Evolutionary conservation across 768 basidiomycete species (phyloP), one percentile per base, ranked within the genome.

Genomic region (Russula sp.): DNA sequence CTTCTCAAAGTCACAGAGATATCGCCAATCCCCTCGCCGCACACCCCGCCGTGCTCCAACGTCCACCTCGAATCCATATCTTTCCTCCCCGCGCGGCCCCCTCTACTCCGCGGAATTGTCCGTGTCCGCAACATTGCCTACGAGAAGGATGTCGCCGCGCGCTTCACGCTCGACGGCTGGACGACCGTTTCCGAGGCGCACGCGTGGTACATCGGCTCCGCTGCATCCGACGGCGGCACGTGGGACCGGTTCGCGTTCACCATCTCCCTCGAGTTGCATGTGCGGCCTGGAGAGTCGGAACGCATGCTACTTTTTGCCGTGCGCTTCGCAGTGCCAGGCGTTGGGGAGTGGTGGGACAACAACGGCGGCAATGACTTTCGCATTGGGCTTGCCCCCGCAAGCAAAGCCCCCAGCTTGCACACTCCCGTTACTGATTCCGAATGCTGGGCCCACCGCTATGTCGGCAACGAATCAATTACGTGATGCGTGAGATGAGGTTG

Each of bases 181-280:
- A 75, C 77, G 67, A 83, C 81, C 7, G 76, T 76, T 6, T 75
- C 73, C 29, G 81, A 83, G 65, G 77, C 79, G 10, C 47, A 22
- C 5, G 59, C 53, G 34, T 47, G 42, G 2, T 55, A 60, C 53
- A 29, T 11, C 1, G 51, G 43, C 18, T 20, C 43, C 20, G 22
- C 45, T 1, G 13, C 13, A 5, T 14, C 29, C 3, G 47, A 2
- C 20, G 32, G 22, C 25, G 38, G 62, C 25, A 35, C 32, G 7
- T 61, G 56, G 58, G 62, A 61, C 52, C 16, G 39, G 3, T 63
- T 61, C 48, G 70, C 76, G 25, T 96, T 95, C 73, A 75, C 73
- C 18, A 85, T 95, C 66, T 79, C 87, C 62, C 75, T 99, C 13
- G 83, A 83, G 62, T 94, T 96, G 69, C 75, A 93, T 50, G 75